Percentiles rank a stretch among this genome's conserved stretches.
phyloP scores from a whole-genome alignment of 257 asterid species.

The Primulina tabacum region DNA sequence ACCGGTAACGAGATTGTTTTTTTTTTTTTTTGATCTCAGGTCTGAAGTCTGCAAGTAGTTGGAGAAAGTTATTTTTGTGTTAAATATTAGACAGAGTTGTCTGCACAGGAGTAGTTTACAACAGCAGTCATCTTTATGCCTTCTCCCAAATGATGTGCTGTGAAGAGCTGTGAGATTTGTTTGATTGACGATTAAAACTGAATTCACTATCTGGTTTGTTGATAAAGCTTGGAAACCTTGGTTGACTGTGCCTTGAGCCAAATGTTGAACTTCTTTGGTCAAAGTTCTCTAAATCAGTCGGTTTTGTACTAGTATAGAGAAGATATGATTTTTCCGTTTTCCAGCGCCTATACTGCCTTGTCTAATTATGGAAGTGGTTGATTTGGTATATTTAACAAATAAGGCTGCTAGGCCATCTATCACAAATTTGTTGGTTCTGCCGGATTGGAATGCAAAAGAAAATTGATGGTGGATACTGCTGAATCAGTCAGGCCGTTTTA shows the following conservation, averaged over 20 bases:
- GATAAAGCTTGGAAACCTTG: constrained; percentile 26
- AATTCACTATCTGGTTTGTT: constrained; percentile 16
- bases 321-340: constrained; percentile 33
- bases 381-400: constrained; percentile 31
- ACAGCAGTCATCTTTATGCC: constrained; percentile 13
- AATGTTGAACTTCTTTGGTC: constrained; percentile 28
- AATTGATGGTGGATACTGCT: constrained; percentile 50
- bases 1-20: constrained; percentile 12
- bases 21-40: constrained; percentile 27
- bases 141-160: constrained; percentile 18
- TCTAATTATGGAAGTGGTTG: constrained; percentile 26
- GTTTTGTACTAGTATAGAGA: constrained; percentile 33
- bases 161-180: constrained; percentile 33
- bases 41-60: constrained; percentile 35
- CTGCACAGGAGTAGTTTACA: constrained; percentile 27
- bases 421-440: constrained; percentile 39
- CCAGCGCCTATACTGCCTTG: constrained; percentile 18
- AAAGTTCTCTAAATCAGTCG: constrained; percentile 26
- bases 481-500: constrained; percentile 43
- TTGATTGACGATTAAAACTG: constrained; percentile 34
- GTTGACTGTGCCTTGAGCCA: constrained; percentile 34
- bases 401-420: constrained; percentile 51
- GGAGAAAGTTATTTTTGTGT: constrained; percentile 27
- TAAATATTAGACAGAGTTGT: constrained; percentile 35
- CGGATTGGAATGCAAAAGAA: constrained; percentile 31